These are phyloP conservation scores for Picea abies DNA, from an alignment of 83 land plant genomes.

Conservation along the genomic window DNA sequence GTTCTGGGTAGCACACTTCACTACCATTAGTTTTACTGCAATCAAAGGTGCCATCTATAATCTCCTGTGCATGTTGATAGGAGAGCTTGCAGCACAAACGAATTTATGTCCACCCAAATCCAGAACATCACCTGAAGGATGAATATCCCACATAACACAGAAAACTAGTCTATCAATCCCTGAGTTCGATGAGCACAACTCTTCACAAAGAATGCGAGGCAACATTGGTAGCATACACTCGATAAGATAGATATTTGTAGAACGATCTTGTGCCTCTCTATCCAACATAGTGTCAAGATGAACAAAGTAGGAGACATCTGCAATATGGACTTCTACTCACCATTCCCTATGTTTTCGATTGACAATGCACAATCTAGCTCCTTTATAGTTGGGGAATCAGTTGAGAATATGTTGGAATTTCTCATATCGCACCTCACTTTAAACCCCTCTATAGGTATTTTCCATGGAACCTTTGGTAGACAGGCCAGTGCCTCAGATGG, in stretches of 20 bases:
- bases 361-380: slow-evolving; percentile 97
- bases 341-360: slow-evolving; percentile 60
- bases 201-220: slow-evolving; percentile 31
- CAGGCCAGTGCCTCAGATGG: slow-evolving; percentile 66
- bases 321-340: slow-evolving; percentile 88
- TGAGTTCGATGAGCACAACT: slow-evolving; percentile 71
- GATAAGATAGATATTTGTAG: slow-evolving; percentile 85
- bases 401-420: slow-evolving; percentile 64
- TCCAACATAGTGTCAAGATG: slow-evolving; percentile 72
- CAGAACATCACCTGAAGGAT: slow-evolving; percentile 48
- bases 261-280: slow-evolving; percentile 77
- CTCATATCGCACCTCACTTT: slow-evolving; percentile 72
- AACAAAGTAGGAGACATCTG: slow-evolving; percentile 93
- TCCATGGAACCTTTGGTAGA: slow-evolving; percentile 47
- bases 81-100: slow-evolving; percentile 88
- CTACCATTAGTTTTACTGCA: slow-evolving; percentile 8
- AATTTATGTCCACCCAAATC: slow-evolving; percentile 80
- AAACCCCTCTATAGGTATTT: slow-evolving; percentile 42
- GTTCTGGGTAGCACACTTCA: slow-evolving; percentile 31
- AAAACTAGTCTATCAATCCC: slow-evolving; percentile 90
- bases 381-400: slow-evolving; percentile 89
- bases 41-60: slow-evolving; percentile 60
- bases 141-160: slow-evolving; percentile 43
- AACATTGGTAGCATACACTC: slow-evolving; percentile 78
- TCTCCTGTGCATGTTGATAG: slow-evolving; percentile 78